Conservation (phyloP, 2,329 filamentous ascomycete species). For the Penicillium sp. region DNA sequence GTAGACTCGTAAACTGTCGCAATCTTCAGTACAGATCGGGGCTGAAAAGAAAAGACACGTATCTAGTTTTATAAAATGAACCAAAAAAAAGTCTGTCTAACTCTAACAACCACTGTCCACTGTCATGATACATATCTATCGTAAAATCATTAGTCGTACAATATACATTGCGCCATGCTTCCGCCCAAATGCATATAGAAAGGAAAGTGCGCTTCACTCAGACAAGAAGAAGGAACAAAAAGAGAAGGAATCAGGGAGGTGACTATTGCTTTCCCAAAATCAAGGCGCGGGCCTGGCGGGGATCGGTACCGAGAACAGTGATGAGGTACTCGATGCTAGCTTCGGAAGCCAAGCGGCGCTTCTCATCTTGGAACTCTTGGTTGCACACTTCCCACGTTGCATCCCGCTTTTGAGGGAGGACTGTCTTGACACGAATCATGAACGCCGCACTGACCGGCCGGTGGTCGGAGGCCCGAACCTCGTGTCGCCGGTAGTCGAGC, state of each 20-base stretch:
- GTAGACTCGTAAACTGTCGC: too few species aligned
- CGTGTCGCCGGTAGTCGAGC: slow-evolving; percentile 82
- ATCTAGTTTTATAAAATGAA: too few species aligned
- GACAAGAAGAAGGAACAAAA: slow-evolving; percentile 3
- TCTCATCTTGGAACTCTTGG: slow-evolving; percentile 70
- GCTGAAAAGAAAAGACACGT: too few species aligned
- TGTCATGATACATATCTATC: slow-evolving; percentile 41
- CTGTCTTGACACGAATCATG: slow-evolving; percentile 77
- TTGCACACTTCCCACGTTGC: slow-evolving; percentile 71
- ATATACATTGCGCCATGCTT: slow-evolving; percentile 16
- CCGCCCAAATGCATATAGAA: slow-evolving; percentile 10
- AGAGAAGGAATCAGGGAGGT: not conserved
- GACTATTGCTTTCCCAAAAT: slow-evolving; percentile 31
- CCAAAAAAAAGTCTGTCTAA: not conserved
- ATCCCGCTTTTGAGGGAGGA: slow-evolving; percentile 66
- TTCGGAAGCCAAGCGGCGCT: slow-evolving; percentile 64
- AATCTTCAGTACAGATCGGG: too few species aligned
- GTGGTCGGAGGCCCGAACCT: slow-evolving; percentile 88
- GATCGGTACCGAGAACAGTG: slow-evolving; percentile 58
- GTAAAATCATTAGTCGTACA: slow-evolving; percentile 42
- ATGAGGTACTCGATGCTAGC: slow-evolving; percentile 68
- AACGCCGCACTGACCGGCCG: slow-evolving; percentile 86
- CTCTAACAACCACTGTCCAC: too few species aligned
- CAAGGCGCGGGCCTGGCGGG: slow-evolving; percentile 53
- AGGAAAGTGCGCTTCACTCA: slow-evolving; percentile 3